Evolutionary conservation across 2,329 filamentous ascomycete species (phyloP), one percentile per base, ranked within the genome.

Genomic region (Aureobasidium sp.): DNA sequence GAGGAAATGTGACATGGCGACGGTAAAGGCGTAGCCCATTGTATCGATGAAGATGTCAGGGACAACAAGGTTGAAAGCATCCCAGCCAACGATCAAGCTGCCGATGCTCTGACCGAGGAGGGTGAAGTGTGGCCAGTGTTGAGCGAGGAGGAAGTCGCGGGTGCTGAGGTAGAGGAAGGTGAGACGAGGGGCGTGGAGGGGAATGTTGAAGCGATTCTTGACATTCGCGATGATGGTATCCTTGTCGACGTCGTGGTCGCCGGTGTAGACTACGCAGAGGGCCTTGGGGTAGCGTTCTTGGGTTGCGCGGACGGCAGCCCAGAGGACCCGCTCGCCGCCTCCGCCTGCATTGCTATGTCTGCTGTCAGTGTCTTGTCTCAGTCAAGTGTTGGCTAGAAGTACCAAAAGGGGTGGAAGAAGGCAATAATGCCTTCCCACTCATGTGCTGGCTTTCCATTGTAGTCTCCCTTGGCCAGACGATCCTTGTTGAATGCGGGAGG

Each of bases 361-460:
- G 25, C 4, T n/a, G 54, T 63, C 39, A 59, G 54, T 47, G 25
- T 21, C 15, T 34, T 42, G 25, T 13, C 5, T 9, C 16, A 10
- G 8, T 32, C 5, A 5, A 1, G 5, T 27, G 36, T 7, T 13
- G 11, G n/a, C 2, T 21, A 27, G 6, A 71, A 82, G 65, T 79
- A 93, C 90, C 94, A 97, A 74, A 97, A 99, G 1, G 94, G 94
- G 74, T 99, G 94, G 72, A 99, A 96, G 81, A 99, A 97, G 52
- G 91, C 94, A 65, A 97, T 85, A 58, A 97, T 86, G 36, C 92
- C 92, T 64, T 86, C 81, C 89, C 90, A 97, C 49, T 88, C 81
- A 66, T 82, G 78, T n/a, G 52, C 25, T 9, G 50, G 48, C 59
- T 55, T 54, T 54, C 48, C 48, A 15, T 29, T 4, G 27, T 21